Conservation (phyloP, 495 filamentous ascomycete species). For the Aspergillus incahuasiensis region DNA sequence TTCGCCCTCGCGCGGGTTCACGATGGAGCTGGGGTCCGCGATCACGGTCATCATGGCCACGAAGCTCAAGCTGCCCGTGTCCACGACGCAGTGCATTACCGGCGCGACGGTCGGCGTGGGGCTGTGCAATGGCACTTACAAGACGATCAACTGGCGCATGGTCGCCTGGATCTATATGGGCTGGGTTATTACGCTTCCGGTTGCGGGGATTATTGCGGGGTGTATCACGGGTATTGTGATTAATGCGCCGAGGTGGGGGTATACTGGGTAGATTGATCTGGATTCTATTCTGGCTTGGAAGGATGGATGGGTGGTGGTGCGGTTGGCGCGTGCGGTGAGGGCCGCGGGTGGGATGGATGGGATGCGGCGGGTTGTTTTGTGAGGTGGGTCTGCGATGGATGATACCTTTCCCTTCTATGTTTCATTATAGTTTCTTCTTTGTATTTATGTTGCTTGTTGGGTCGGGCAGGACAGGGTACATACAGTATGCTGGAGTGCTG, state of each 20-base stretch:
- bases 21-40: slow-evolving; percentile 20
- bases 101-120: slow-evolving; percentile 60
- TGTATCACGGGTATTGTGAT: slow-evolving; percentile 54
- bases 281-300: too few species aligned
- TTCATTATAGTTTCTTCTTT: too few species aligned
- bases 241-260: slow-evolving; percentile 47
- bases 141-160: slow-evolving; percentile 58
- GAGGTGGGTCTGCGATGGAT: too few species aligned
- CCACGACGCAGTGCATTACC: slow-evolving; percentile 53
- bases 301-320: too few species aligned
- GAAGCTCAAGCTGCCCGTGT: slow-evolving; percentile 22
- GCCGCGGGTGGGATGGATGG: too few species aligned
- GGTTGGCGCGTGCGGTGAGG: too few species aligned
- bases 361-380: too few species aligned
- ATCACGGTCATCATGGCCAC: slow-evolving; percentile 18
- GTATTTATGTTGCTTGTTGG: too few species aligned
- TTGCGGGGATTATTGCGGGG: slow-evolving; percentile 52
- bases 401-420: too few species aligned
- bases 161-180: slow-evolving; percentile 52
- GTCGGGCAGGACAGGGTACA: too few species aligned
- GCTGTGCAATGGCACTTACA: slow-evolving; percentile 54
- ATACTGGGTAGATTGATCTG: not conserved
- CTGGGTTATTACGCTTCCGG: slow-evolving; percentile 57
- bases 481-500: too few species aligned
- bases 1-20: slow-evolving; percentile 17